These are phyloP conservation scores for Paraconiothyrium brasiliense DNA, from an alignment of 2,329 filamentous ascomycete genomes.

Conservation along the genomic window DNA sequence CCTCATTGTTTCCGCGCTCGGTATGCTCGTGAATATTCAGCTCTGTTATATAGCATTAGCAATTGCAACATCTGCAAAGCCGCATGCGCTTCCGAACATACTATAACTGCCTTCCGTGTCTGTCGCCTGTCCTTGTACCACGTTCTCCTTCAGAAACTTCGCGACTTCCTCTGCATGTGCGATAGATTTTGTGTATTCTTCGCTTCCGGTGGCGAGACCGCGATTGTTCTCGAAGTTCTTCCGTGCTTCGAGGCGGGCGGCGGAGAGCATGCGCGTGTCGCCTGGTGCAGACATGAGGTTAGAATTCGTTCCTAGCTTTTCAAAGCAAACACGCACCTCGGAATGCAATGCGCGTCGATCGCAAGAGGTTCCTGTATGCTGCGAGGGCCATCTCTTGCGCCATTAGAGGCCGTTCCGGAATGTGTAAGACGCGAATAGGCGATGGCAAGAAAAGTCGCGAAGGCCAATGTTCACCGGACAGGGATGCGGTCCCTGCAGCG, in stretches of 20 bases:
- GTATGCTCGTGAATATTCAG: conserved; percentile 90
- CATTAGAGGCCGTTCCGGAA: conserved; percentile 20
- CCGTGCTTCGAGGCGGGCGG: conserved; percentile 77
- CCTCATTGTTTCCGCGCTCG: conserved; percentile 92
- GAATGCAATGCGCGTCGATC: conserved; percentile 84
- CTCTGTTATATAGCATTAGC: conserved; percentile 61
- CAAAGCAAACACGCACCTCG: conserved; percentile 64
- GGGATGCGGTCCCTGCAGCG: conserved; percentile 32
- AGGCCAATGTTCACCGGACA: conserved; percentile 29
- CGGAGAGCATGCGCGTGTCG: conserved; percentile 73
- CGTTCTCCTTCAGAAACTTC: conserved; percentile 78
- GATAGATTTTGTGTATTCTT: conserved; percentile 71
- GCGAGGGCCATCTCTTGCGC: conserved; percentile 67
- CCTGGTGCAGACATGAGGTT: conserved; percentile 60
- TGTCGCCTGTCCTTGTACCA: conserved; percentile 79
- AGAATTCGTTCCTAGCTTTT: background rate
- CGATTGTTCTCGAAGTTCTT: conserved; percentile 76
- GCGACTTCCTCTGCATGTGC: conserved; percentile 85
- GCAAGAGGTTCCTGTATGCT: conserved; percentile 83
- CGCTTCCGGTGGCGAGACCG: conserved; percentile 64
- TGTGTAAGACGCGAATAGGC: conserved; percentile 7
- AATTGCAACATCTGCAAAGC: conserved; percentile 9
- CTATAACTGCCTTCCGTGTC: conserved; percentile 66
- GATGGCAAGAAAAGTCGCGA: conserved; percentile 31
- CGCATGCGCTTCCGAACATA: conserved; percentile 53